A percentile compares a stretch with the other conserved stretches of the same genome.
Evolutionary conservation across 306 rosid genomes (phyloP).

Genomic region (Canavalia ensiformis): DNA sequence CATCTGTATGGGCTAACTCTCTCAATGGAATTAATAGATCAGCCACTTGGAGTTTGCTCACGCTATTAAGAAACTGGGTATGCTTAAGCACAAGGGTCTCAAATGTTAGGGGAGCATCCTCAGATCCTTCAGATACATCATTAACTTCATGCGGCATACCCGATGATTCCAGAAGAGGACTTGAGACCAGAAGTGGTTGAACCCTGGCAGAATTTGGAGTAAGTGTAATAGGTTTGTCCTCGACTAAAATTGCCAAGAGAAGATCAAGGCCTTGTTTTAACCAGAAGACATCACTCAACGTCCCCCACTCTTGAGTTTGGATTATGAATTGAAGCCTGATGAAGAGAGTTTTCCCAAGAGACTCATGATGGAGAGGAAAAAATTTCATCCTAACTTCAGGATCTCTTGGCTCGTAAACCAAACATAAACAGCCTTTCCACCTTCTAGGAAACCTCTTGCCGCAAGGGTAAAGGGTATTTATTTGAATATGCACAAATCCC

Average conservation of each 20-base stretch:
- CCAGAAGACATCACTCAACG: constrained; percentile 97
- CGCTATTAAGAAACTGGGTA: constrained; percentile 82
- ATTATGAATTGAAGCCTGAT: constrained; percentile 89
- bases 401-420: constrained; percentile 92
- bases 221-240: constrained; percentile 91
- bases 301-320: constrained; percentile 94
- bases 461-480: constrained; percentile 68
- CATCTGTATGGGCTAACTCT: constrained; percentile 96
- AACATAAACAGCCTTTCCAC: constrained; percentile 96
- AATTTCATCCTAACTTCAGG: constrained; percentile 91
- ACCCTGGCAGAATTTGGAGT: constrained; percentile 98
- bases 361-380: constrained; percentile 86
- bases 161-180: constrained; percentile 73
- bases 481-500: constrained; percentile 89
- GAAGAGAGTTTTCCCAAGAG: constrained; percentile 83
- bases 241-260: constrained; percentile 92
- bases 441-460: constrained; percentile 92
- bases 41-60: constrained; percentile 96
- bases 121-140: constrained; percentile 80
- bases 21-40: constrained; percentile 92
- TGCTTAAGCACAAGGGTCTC: constrained; percentile 87
- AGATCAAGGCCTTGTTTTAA: constrained; percentile 99
- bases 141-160: constrained; percentile 76
- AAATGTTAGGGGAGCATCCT: constrained; percentile 83
- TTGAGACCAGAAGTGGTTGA: constrained; percentile 75